Evolutionary conservation across 192 early-diverging fungal genomes (phyloP), one percentile per base, ranked within the genome.

Genomic region (Geranomyces michiganensis): DNA sequence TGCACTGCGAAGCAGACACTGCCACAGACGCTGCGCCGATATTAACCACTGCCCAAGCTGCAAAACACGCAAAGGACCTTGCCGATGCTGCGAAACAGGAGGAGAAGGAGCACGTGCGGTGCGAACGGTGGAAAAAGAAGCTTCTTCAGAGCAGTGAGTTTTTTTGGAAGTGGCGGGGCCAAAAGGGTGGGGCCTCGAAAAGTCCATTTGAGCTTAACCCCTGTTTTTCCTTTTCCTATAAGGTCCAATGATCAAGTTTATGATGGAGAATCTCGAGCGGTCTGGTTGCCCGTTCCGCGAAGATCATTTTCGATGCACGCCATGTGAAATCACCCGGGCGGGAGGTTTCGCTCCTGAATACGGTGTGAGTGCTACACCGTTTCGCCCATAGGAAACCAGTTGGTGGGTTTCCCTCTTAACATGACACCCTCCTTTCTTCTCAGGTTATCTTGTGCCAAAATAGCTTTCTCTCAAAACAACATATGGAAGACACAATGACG

Each of bases 401-500:
- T n/a, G n/a, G n/a, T n/a, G n/a, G n/a, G n/a, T n/a, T 41, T 41
- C 10, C 5, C 5, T 41, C 36, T 41, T 41, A 8, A 3, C 15
- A 4, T 53, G 15, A n/a, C 51, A 26, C n/a, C 41, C n/a, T 61
- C 22, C 12, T 19, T 36, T 0, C 32, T 48, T 14, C n/a, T 17
- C 46, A 72, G 46, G 88, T 97, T 63, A 79, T 96, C 26, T 82
- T 98, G 31, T 98, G 96, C 79, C 88, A 93, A 73, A 95, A 96
- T 77, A 81, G 82, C 69, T 81, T 98, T 59, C 76, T 83, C 32
- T 83, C 84, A 44, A 94, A 92, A 75, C 81, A 81, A n/a, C 93
- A 94, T 68, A 82, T 91, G 82, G 94, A 96, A 75, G 90, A 93
- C 64, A 95, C 94, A 1, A 91, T 98, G 85, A 91, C 92, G 8